Evolutionary conservation across 257 asterid species (phyloP), one percentile per base, ranked within the genome.

Genomic region (Ophiorrhiza pumila): DNA sequence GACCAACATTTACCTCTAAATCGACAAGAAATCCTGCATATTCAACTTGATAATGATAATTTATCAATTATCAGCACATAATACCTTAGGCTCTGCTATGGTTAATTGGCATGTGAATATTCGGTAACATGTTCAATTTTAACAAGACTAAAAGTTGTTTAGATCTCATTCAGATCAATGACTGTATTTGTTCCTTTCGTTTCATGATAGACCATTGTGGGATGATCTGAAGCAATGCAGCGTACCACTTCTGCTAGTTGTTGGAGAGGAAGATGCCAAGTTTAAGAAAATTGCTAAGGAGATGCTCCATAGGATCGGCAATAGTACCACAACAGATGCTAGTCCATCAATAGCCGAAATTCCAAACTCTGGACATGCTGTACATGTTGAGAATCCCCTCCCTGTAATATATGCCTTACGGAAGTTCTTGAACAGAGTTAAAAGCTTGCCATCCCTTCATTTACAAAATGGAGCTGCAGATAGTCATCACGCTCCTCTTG

Each of bases 351-450:
- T 94, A 9, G 76, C 82, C 46, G 95, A 91, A 80, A 83, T 95
- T 73, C 89, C 91, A 20, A 72, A 73, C 64, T 85, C 90, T 31
- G 98, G 99, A 49, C 99, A 95, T 82, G 97, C 97, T 68, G 96
- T 87, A 7, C 99, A 95, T 84, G 77, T 95, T 49, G 98, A 95
- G 87, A 95, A 92, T 80, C 99, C 98, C 50, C 93, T 92, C 64
- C 80, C 83, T 35, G 91, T 90, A 55, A 87, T 95, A 64, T 63
- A 82, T 75, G 95, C 92, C 74, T 52, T 95, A 29, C 81, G 86
- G 65, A 84, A 77, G 76, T 95, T 90, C 73, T 62, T 89, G 75
- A 80, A 73, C 78, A 79, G 79, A 75, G 69, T 14, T 18, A 73
- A 73, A 69, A 65, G 20, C 52, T 64, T 45, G 10, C 69, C 69